Evolutionary conservation across 306 rosid species (phyloP), one percentile per base, ranked within the genome.

Genomic region (Quercus bicolor): DNA sequence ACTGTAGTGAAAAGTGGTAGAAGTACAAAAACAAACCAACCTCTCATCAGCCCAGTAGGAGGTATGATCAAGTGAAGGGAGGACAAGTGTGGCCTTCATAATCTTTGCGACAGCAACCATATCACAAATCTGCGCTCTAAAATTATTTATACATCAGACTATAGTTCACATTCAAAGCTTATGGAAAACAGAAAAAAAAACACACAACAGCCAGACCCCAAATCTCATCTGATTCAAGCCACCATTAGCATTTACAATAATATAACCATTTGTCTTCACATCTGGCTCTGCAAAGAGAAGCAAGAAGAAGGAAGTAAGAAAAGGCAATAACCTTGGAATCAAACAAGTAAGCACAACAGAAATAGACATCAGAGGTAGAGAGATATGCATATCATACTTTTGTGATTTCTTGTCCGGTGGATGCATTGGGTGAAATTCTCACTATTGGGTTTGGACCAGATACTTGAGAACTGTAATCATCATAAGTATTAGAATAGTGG

Each of bases 161-260:
- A 82, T 53, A 68, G 81, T 69, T 56, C 54, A 84, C n/a, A 66
- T 72, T 34, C 76, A 77, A 54, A 68, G 55, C 19, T 12, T n/a
- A 37, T 24, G 13, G 34, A 48, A 56, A 85, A 73, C 21, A 37
- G 75, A 6, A 6, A 34, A 5, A 5, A 84, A 82, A 87, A 84
- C 76, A 82, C 78, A 78, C 54, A 81, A 82, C 37, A 84, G 79
- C 74, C 97, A 88, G 87, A 95, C 99, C 98, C 99, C 99, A 91
- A 95, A 95, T 90, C 99, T 95, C 99, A 95, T 95, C 94, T 95
- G 99, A 86, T 95, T 95, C 89, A 95, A 81, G 80, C 99, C 99
- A n/a, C 99, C 99, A 19, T 95, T 95, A 23, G 98, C 99, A 89
- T 93, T 95, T 75, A 91, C 82, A 74, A 95, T 91, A 86, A 95